Conservation (phyloP, 352 stramenopile species). For the Globisporangium middletonii region DNA sequence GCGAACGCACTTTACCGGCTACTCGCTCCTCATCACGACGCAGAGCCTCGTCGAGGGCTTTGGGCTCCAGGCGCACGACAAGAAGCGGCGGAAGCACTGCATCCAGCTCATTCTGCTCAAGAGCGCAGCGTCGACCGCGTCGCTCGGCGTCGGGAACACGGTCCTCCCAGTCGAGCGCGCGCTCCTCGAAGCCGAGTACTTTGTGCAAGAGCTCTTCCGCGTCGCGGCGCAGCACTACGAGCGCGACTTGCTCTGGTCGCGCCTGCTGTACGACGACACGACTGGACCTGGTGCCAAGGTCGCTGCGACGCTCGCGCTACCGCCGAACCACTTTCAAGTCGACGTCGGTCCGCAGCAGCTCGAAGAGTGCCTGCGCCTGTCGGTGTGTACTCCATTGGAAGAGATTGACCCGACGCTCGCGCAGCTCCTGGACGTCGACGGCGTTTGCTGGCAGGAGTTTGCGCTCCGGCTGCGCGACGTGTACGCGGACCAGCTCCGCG, state of each 20-base stretch:
- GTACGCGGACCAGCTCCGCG: constrained; percentile 70
- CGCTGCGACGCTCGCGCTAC: constrained; percentile 43
- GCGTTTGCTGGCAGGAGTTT: constrained; percentile 78
- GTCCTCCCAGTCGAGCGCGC: constrained; percentile 57
- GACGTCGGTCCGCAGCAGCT: constrained; percentile 79
- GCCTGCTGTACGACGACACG: constrained; percentile 64
- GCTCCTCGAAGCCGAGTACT: constrained; percentile 70
- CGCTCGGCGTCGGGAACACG: constrained; percentile 36
- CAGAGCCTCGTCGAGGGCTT: constrained; percentile 39
- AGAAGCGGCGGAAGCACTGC: constrained; percentile 53
- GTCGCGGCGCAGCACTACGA: constrained; percentile 79
- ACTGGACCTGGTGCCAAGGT: constrained; percentile 45
- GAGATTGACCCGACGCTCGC: constrained; percentile 66
- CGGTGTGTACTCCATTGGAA: constrained; percentile 73
- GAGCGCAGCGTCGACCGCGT: constrained; percentile 23
- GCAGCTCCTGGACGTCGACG: constrained; percentile 57
- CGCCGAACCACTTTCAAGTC: constrained; percentile 52
- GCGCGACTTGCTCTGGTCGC: constrained; percentile 81
- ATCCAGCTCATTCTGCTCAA: constrained; percentile 70
- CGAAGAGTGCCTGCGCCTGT: constrained; percentile 77
- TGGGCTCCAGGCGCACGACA: constrained; percentile 24
- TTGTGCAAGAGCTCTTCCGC: constrained; percentile 73
- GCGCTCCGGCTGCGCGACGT: constrained; percentile 66
- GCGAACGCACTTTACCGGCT: constrained; percentile 28
- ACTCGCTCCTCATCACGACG: constrained; percentile 76